Base-by-base conservation (phyloP, 2,329 filamentous ascomycete species). In the Fusarium keratoplasticum region DNA sequence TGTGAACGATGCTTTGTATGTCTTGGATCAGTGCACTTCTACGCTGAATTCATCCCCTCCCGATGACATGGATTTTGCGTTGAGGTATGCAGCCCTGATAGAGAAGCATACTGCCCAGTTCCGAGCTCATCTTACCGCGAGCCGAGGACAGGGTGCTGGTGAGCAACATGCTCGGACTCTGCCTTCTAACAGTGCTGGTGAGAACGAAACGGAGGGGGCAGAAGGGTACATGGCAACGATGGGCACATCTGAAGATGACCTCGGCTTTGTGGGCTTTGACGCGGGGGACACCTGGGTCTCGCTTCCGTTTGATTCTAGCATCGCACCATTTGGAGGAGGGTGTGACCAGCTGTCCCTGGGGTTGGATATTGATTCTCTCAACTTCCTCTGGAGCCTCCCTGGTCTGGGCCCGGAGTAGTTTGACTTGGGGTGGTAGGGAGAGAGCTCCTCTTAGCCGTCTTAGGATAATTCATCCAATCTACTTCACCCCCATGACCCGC, bases 61-160 rank as follows among this genome's bases (percentile, higher is more conserved):
- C 2, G 76, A 78, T 31, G 76, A 78, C 5, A 77, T 78, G 76
- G 76, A 78, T 14, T 78, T 78, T 61, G 66, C 76, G 0, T 44
- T 78, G 31, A 65, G 76, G 40, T 78, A 78, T 35, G 76, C 74
- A 0, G 58, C 75, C 13, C 67, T 78, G 10, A 66, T 77, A 10
- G 76, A 76, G 22, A 76, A 72, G 25, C 76, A 78, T 40, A 68
- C 69, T 0, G 58, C 69, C 20, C 73, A 72, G 16, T 76, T 76
- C 47, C 59, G 70, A 1, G 64, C 60, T 4, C 68, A 72, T 20
- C 68, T 72, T 10, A 72, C 64, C 3, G 40, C 47, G 5, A 6
- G 29, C 1, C 4, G 68, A 13, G 33, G 55, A 1, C 33, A 52
- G 4, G 8, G 20, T 0, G 38, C 54, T 16, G 14, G 47, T 10